Conservation (phyloP, 208 protist species). For the Leishmania guyanensis region DNA sequence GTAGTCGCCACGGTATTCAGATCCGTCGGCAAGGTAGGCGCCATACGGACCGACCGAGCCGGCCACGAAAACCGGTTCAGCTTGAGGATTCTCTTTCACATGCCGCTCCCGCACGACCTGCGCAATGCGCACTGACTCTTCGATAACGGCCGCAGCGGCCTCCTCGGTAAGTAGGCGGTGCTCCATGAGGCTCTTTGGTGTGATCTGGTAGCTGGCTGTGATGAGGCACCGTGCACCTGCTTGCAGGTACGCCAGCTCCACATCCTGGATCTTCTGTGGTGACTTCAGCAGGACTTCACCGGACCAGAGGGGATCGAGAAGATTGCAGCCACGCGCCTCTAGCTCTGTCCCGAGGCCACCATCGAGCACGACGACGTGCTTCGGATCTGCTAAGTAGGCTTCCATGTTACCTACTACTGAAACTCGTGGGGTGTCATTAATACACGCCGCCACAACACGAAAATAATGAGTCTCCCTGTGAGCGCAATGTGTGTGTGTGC, state of each 20-base stretch:
- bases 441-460: no score
- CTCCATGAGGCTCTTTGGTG: slow-evolving; percentile 44
- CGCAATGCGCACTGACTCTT: slow-evolving; percentile 44
- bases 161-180: slow-evolving; percentile 36
- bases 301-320: slow-evolving; percentile 68
- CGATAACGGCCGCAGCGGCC: slow-evolving; percentile 35
- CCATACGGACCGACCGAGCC: slow-evolving; percentile 73
- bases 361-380: slow-evolving; percentile 50
- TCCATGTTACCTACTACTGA: slow-evolving; percentile 16
- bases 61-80: slow-evolving; percentile 47
- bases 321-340: slow-evolving; percentile 44
- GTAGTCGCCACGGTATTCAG: slow-evolving; percentile 71
- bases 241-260: slow-evolving; percentile 45
- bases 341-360: slow-evolving; percentile 68
- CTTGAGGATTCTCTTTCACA: slow-evolving; percentile 2
- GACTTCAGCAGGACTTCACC: slow-evolving; percentile 56
- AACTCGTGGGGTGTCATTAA: not conserved
- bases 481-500: slow-evolving; percentile 5
- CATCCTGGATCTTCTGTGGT: slow-evolving; percentile 32
- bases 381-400: slow-evolving; percentile 30
- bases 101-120: slow-evolving; percentile 29
- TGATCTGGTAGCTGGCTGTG: slow-evolving; percentile 69
- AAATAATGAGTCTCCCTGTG: not conserved
- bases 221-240: slow-evolving; percentile 58
- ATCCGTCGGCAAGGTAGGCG: slow-evolving; percentile 57